Percentiles rank a stretch among this genome's conserved stretches.
phyloP scores from a whole-genome alignment of 2,329 filamentous ascomycete species.

The Fusarium heterosporum region DNA sequence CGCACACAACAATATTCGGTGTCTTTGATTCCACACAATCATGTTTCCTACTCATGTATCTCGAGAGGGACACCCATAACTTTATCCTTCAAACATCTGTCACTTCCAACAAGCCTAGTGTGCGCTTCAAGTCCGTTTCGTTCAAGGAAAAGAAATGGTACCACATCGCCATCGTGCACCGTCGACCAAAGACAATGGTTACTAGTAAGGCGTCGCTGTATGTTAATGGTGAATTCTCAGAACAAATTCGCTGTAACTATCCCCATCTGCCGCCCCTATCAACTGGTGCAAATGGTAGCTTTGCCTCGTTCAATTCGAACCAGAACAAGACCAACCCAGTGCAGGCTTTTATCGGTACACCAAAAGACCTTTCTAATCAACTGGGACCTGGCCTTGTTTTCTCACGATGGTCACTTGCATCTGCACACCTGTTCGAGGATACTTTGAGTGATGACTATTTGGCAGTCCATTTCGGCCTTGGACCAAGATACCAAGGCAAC shows the following conservation, averaged over 20 bases:
- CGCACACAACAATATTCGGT: conserved; percentile 95
- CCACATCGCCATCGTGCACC: conserved; percentile 90
- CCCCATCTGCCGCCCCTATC: conserved; percentile 78
- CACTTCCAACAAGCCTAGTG: conserved; percentile 84
- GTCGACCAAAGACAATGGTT: conserved; percentile 78
- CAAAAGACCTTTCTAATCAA: conserved; percentile 83
- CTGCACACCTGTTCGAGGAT: conserved; percentile 89
- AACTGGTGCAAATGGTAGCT: conserved; percentile 73
- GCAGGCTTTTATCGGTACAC: conserved; percentile 93
- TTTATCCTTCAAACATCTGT: conserved; percentile 97
- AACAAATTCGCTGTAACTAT: conserved; percentile 91
- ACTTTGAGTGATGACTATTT: conserved; percentile 90
- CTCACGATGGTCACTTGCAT: conserved; percentile 90
- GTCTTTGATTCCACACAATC: conserved; percentile 92
- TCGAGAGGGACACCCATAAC: conserved; percentile 92
- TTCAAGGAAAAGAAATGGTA: conserved; percentile 90
- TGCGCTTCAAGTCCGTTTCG: conserved; percentile 86
- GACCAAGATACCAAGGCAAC: conserved; percentile 92
- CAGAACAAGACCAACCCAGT: conserved; percentile 73
- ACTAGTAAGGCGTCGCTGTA: conserved; percentile 88
- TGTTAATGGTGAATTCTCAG: conserved; percentile 91
- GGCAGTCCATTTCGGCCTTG: conserved; percentile 89
- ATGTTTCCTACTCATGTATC: conserved; percentile 92
- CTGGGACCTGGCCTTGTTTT: conserved; percentile 78
- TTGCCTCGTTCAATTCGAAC: conserved; percentile 74